Percentiles rank a stretch among this genome's conserved stretches.
Evolutionary conservation across 2,329 filamentous ascomycete species (phyloP).

Genomic region (Fusarium sp.): DNA sequence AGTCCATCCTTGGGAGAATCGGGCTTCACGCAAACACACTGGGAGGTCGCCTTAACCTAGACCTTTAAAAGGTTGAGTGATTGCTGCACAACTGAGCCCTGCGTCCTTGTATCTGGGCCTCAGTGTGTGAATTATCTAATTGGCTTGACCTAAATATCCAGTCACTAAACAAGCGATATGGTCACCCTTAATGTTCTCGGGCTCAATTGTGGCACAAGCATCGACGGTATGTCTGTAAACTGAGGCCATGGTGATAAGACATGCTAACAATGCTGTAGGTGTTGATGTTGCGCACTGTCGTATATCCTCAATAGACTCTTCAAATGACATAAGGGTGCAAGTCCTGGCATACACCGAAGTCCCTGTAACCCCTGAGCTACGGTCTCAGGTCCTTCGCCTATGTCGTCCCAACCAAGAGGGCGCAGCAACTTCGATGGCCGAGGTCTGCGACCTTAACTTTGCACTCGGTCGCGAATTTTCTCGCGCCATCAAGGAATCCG

Average conservation of each 20-base stretch:
- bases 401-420: slow-evolving; percentile 15
- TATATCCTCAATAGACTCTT: slow-evolving; percentile 1
- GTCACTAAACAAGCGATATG: background rate
- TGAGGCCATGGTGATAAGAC: background rate
- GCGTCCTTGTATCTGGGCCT: background rate
- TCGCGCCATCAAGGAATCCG: slow-evolving; percentile 21
- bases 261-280: background rate
- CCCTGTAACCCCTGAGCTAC: slow-evolving; percentile 13
- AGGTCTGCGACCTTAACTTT: slow-evolving; percentile 35
- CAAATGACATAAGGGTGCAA: slow-evolving; percentile 11
- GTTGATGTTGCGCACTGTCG: slow-evolving; percentile 13
- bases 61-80: background rate
- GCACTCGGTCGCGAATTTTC: slow-evolving; percentile 29
- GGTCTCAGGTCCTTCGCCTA: slow-evolving; percentile 18
- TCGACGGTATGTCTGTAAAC: background rate
- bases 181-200: background rate
- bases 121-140: background rate
- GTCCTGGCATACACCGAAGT: slow-evolving; percentile 24
- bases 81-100: background rate
- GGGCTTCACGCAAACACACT: background rate
- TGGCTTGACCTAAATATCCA: background rate
- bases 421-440: slow-evolving; percentile 21
- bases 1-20: background rate
- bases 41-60: background rate
- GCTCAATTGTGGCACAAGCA: background rate